Base-by-base conservation (phyloP, 148 eudicot genomes). In the Dianthus caryophyllus region DNA sequence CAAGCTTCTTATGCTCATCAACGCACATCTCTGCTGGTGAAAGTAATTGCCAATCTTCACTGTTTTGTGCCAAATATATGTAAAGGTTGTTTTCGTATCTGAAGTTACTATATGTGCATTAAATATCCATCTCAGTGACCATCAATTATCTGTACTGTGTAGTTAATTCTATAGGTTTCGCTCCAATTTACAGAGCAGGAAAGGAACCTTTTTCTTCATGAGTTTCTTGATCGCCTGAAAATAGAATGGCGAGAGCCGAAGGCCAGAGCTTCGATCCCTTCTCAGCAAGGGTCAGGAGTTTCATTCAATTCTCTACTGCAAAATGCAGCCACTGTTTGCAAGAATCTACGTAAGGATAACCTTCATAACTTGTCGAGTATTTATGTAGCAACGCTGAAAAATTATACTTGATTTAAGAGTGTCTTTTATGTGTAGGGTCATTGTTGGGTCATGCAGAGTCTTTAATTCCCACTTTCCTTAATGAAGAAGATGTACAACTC, bases 21-120 rank as follows among this genome's bases (percentile, higher is more conserved):
- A 71, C 84, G 97, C 73, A 84, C 93, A 21, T 84, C 99, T 30
- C 78, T 90, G 20, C 78, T 95, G 81, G 96, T 95, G 55, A 95
- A 95, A 95, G 81, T 90, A 51, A 84, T 95, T 36, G 97, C 99
- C 72, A 95, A 95, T 78, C 97, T 95, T 65, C 97, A 90, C 75
- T 95, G 99, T 81, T 95, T 81, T 84, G 88, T 84, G 80, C 96
- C 97, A 61, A 84, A 87, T 57, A 85, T 95, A 31, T 90, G 97
- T 76, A 80, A 86, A 82, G 99, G 99, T 90, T 65, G 70, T 69
- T 66, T 43, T 24, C 62, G 33, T 47, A 18, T 30, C 48, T 74
- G 30, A 62, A 39, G 25, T 2, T 68, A 38, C 63, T 5, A 43
- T 0, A 52, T 66, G 55, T 64, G 16, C 31, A n/a, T 58, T 1